Conservation (phyloP, 768 basidiomycete genomes). For the Tricholoma matsutake region DNA sequence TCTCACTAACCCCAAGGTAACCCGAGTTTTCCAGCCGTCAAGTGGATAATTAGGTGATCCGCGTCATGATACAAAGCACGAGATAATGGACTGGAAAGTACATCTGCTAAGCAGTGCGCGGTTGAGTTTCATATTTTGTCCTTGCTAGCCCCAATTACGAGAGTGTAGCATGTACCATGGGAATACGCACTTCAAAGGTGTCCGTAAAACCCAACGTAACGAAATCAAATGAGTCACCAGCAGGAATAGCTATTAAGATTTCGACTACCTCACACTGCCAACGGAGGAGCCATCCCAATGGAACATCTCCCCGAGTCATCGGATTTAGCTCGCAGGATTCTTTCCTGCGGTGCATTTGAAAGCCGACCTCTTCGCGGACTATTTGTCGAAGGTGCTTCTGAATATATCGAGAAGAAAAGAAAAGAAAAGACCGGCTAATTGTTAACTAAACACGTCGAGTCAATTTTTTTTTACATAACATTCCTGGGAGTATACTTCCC, state of each 20-base stretch:
- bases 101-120: no score
- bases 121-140: no score
- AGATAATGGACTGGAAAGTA: no score
- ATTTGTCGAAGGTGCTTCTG: not conserved
- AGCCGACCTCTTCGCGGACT: not conserved
- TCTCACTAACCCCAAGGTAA: no score
- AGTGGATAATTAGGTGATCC: no score
- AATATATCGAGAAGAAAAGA: not conserved
- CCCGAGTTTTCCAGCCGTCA: no score
- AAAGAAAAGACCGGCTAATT: not conserved
- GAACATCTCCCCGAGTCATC: not conserved
- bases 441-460: not conserved
- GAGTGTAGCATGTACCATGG: not conserved
- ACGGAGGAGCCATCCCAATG: not conserved
- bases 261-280: not conserved
- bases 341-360: not conserved
- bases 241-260: not conserved
- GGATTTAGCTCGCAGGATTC: not conserved
- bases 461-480: no score
- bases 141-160: no score
- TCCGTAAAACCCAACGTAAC: not conserved
- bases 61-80: no score
- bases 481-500: no score
- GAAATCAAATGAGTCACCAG: not conserved
- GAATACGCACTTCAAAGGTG: not conserved